Percentiles rank a stretch among this genome's conserved stretches.
Conservation (phyloP, 805 yeast genomes). For the Yamadazyma olivae region DNA sequence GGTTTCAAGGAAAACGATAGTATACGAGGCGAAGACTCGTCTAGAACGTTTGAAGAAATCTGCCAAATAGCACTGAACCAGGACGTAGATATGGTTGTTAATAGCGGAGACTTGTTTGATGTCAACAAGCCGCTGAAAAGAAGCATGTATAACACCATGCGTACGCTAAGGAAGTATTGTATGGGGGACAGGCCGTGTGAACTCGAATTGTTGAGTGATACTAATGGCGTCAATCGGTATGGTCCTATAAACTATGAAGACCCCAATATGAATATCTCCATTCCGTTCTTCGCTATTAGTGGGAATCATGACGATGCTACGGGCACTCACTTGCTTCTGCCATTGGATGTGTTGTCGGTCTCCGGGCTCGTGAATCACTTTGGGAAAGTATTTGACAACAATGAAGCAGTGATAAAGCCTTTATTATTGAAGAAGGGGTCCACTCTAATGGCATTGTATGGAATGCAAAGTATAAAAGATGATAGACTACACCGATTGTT, state of each 20-base stretch:
- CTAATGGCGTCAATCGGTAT: slow-evolving; percentile 55
- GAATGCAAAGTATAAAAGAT: slow-evolving; percentile 84
- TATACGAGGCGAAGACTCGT: slow-evolving; percentile 83
- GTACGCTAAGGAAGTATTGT: slow-evolving; percentile 65
- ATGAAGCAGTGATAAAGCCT: slow-evolving; percentile 71
- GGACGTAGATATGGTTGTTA: slow-evolving; percentile 85
- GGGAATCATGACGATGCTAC: slow-evolving; percentile 98
- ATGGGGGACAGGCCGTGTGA: slow-evolving; percentile 88
- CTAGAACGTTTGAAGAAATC: slow-evolving; percentile 84
- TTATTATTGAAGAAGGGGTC: slow-evolving; percentile 76
- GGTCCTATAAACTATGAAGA: slow-evolving; percentile 87
- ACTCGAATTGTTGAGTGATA: slow-evolving; percentile 78
- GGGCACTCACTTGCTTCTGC: slow-evolving; percentile 77
- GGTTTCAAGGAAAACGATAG: slow-evolving; percentile 91
- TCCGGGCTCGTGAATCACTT: slow-evolving; percentile 86
- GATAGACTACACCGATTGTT: slow-evolving; percentile 83
- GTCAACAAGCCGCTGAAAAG: slow-evolving; percentile 85
- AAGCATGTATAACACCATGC: slow-evolving; percentile 79
- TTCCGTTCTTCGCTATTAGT: slow-evolving; percentile 88
- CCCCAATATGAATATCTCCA: slow-evolving; percentile 80
- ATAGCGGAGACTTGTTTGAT: slow-evolving; percentile 93
- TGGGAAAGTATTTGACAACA: slow-evolving; percentile 77
- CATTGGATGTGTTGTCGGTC: slow-evolving; percentile 79
- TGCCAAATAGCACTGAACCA: slow-evolving; percentile 62
- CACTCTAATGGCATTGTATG: slow-evolving; percentile 83